Percentiles rank a stretch among this genome's conserved stretches.
phyloP scores from a whole-genome alignment of 2,329 filamentous ascomycete genomes.

The Xylariaceae sp. region DNA sequence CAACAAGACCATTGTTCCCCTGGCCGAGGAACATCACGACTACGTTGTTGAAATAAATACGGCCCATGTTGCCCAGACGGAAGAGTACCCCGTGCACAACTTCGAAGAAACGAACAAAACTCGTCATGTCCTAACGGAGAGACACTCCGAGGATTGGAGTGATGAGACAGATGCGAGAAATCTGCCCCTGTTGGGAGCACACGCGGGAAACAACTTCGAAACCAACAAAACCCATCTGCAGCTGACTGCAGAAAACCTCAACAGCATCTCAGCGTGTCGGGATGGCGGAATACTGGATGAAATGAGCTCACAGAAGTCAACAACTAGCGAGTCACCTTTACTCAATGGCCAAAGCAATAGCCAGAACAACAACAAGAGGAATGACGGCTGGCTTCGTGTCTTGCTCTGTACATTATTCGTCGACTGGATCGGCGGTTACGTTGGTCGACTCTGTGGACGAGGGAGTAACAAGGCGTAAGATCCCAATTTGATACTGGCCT shows the following conservation, averaged over 20 bases:
- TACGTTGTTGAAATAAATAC: neutral
- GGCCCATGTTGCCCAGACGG: neutral
- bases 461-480: constrained; percentile 31
- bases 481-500: constrained; percentile 1
- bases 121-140: neutral
- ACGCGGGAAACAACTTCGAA: neutral
- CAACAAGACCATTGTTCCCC: neutral
- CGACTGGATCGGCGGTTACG: constrained; percentile 35
- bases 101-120: neutral
- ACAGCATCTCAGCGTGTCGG: neutral
- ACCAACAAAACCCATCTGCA: neutral
- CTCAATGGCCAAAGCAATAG: constrained; percentile 7
- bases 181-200: neutral
- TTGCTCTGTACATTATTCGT: constrained; percentile 36
- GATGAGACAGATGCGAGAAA: neutral
- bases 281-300: neutral
- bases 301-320: constrained; percentile 11
- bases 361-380: neutral
- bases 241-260: neutral
- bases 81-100: neutral
- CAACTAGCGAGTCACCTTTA: constrained; percentile 15
- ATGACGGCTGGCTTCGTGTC: constrained; percentile 30
- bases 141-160: neutral
- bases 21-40: neutral
- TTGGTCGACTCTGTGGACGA: constrained; percentile 29